A percentile compares a stretch with the other conserved stretches of the same genome.
These are phyloP conservation scores for Samsoniella hepiali DNA, from an alignment of 2,329 filamentous ascomycete genomes.

Conservation along the genomic window DNA sequence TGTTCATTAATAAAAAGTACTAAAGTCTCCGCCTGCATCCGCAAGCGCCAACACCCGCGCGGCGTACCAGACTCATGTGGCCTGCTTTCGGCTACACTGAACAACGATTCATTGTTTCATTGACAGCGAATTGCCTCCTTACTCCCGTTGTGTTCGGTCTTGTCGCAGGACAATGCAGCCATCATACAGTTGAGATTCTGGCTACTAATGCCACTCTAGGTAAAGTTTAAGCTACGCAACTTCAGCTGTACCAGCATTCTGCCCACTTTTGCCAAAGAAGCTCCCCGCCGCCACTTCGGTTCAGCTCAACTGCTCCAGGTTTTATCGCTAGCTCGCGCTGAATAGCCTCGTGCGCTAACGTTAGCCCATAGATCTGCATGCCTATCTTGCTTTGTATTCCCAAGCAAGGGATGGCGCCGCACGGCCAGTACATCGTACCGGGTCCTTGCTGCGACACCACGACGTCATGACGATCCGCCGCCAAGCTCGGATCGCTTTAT, in stretches of 20 bases:
- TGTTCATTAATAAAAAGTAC: no score
- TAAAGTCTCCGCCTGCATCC: no score
- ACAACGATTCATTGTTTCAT: no score
- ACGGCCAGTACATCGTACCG: neutral
- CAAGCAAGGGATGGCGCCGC: neutral
- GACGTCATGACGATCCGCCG: neutral
- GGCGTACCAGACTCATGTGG: no score
- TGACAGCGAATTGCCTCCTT: no score
- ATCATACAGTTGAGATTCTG: no score
- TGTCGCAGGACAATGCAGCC: no score
- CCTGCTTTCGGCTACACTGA: no score
- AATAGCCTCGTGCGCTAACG: neutral
- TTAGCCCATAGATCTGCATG: neutral
- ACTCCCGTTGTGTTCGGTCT: no score
- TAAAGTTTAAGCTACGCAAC: neutral
- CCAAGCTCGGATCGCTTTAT: neutral
- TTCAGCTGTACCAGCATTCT: conserved; percentile 1
- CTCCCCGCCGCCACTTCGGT: neutral
- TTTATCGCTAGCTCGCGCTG: neutral
- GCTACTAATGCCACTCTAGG: no score
- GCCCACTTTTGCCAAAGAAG: neutral
- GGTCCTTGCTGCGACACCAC: neutral
- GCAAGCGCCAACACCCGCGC: no score
- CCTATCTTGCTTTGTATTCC: neutral
- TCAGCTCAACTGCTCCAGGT: neutral